Evolutionary conservation across 208 protist species (phyloP), one percentile per base, ranked within the genome.

Genomic region (Phytomonas serpens): DNA sequence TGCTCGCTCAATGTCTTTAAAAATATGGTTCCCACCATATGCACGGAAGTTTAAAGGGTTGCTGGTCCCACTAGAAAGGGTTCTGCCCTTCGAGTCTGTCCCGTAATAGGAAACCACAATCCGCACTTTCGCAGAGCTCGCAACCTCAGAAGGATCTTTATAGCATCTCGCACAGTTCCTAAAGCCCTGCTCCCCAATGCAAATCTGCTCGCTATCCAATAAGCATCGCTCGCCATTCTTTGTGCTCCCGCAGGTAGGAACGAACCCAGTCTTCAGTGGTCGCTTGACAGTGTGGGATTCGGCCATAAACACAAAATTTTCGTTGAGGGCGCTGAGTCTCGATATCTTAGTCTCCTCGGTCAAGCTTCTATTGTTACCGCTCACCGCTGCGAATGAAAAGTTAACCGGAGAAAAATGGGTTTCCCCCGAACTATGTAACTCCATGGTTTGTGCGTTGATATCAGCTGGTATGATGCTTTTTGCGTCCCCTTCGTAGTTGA

Each of bases 81-180:
- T 72, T 9, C 36, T 61, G 30, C 73, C 65, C 29, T 79, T 78
- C 6, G 29, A n/a, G 64, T 96, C 92, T 0, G 89, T 92, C 66
- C 92, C 92, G 47, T 88, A 81, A 78, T 94, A 96, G 0, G 87
- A 89, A 29, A 76, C 70, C 84, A 83, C 92, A 27, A 95, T 74
- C 13, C 77, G 77, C 67, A 93, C 32, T 5, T 68, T 62, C 1
- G 78, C 36, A 23, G 74, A 72, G 7, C 34, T 16, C 5, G 72
- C 36, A 10, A 91, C 37, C 3, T 64, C 61, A 11, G 68, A 64
- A 6, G 79, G 61, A 64, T 74, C 64, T 23, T 3, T 61, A 69
- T 78, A 80, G 76, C 86, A 93, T 10, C 66, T 29, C 30, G 77
- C 92, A 73, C 92, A 96, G 77, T 96, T 96, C 68, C 88, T 85